phyloP scores from a whole-genome alignment of 805 yeast genomes.

The Teunomyces aglyptinius region DNA sequence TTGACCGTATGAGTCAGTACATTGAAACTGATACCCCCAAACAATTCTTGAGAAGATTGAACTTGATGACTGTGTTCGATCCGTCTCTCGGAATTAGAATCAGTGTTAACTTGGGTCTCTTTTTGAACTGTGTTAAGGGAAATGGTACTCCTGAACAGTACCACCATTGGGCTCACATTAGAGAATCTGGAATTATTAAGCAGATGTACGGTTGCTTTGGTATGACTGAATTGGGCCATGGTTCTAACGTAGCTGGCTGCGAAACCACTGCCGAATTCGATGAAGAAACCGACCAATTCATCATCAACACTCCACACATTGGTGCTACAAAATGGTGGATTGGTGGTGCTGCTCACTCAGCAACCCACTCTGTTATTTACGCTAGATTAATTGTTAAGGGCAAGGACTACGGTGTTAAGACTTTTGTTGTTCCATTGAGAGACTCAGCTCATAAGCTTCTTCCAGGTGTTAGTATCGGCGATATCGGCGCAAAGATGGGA shows the following conservation, averaged over 20 bases:
- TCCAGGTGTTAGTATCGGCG: constrained; percentile 47
- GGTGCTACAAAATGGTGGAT: constrained; percentile 54
- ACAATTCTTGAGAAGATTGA: constrained; percentile 34
- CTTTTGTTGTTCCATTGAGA: constrained; percentile 46
- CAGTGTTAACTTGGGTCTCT: constrained; percentile 39
- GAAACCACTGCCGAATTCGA: constrained; percentile 69
- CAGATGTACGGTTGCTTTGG: constrained; percentile 78
- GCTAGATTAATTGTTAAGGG: constrained; percentile 45
- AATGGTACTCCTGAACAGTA: constrained; percentile 41
- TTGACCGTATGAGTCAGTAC: constrained; percentile 35
- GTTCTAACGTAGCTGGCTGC: constrained; percentile 84
- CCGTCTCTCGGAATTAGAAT: constrained; percentile 40
- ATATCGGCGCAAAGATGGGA: constrained; percentile 49
- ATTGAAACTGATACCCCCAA: constrained; percentile 30
- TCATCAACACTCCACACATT: constrained; percentile 46
- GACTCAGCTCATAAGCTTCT: constrained; percentile 41
- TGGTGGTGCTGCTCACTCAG: constrained; percentile 49
- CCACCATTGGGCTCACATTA: constrained; percentile 35
- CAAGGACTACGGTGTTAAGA: constrained; percentile 46
- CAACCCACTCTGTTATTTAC: constrained; percentile 41
- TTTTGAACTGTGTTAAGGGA: constrained; percentile 38
- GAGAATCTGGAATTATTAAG: constrained; percentile 33
- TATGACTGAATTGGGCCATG: constrained; percentile 89
- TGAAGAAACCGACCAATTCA: constrained; percentile 38
- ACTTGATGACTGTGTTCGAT: constrained; percentile 36